Evolutionary conservation across 2,329 filamentous ascomycete species (phyloP), one percentile per base, ranked within the genome.

Genomic region (Rugonectria rugulosa): DNA sequence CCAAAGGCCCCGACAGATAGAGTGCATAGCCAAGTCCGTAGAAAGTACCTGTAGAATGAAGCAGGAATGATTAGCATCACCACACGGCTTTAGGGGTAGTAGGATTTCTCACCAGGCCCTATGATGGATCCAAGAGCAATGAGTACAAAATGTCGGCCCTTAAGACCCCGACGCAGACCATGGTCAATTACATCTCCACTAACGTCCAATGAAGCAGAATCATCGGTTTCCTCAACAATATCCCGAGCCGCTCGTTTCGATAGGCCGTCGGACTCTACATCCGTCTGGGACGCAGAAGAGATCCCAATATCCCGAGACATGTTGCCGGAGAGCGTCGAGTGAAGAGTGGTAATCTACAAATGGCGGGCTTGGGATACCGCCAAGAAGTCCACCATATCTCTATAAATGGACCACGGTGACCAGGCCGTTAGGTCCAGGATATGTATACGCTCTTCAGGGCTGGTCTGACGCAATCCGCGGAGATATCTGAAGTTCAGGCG

Each of bases 91-190:
- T 11, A n/a, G 2, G 6, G 17, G 23, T 26, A 29, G 17, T 6
- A n/a, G 14, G 11, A 6, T 14, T n/a, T 29, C 40, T 43, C 23
- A 43, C 40, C 40, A 17, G 40, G 23, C 23, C 42, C 42, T 14
- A 45, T 45, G 19, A 45, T 45, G 12, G 26, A 31, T 6, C 26
- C 42, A 8, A 45, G 17, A 6, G 42, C 24, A 32, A 45, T 45
- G 12, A 45, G 42, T 12, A 32, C 24, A 32, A 45, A 31, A 27
- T 45, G 42, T 34, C 42, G 23, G n/a, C 42, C 27, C 5, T 45
- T 31, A 11, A 45, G 5, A 4, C 42, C 42, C 14, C 42, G 42
- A 26, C 24, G 19, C 17, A 45, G 27, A n/a, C 42, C 42, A 34
- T 45, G 26, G 14, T 45, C 42, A 9, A 45, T 23, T 8, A 45